These are phyloP conservation scores for Diplosphaera chodatii DNA, from an alignment of 139 green algal genomes.

Conservation along the genomic window DNA sequence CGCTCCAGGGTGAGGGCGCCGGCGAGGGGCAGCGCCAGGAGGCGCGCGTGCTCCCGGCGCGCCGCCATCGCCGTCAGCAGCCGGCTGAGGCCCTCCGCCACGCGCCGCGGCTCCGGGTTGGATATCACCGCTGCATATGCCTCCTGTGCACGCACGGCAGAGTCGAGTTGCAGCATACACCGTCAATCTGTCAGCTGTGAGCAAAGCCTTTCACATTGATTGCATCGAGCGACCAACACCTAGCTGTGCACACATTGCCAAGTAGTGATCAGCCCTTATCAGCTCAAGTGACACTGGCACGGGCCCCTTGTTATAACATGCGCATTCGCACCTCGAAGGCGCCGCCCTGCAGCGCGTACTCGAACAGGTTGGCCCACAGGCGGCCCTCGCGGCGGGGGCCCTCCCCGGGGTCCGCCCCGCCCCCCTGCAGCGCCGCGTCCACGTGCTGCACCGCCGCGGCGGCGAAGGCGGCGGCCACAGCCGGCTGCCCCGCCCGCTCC, in stretches of 20 bases:
- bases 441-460: conserved; percentile 14
- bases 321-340: conserved; percentile 5
- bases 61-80: conserved; percentile 18
- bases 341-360: conserved; percentile 14
- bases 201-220: no score
- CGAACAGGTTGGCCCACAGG: conserved; percentile 35
- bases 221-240: no score
- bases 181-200: no score
- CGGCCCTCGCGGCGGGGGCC: conserved; percentile 5
- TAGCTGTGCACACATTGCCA: no score
- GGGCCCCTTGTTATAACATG: no score
- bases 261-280: no score
- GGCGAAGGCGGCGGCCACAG: conserved; percentile 17
- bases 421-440: not conserved
- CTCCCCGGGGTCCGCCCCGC: not conserved
- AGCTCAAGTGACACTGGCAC: not conserved
- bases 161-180: no score
- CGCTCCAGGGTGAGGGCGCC: not conserved
- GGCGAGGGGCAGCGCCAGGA: conserved; percentile 25
- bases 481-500: conserved; percentile 21
- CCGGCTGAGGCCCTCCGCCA: conserved; percentile 30
- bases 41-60: conserved; percentile 4
- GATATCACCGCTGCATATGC: conserved; percentile 32
- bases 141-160: conserved; percentile 12
- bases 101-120: conserved; percentile 15